These are phyloP conservation scores for Athelia psychrophila DNA, from an alignment of 1,284 basidiomycete genomes.

Conservation along the genomic window DNA sequence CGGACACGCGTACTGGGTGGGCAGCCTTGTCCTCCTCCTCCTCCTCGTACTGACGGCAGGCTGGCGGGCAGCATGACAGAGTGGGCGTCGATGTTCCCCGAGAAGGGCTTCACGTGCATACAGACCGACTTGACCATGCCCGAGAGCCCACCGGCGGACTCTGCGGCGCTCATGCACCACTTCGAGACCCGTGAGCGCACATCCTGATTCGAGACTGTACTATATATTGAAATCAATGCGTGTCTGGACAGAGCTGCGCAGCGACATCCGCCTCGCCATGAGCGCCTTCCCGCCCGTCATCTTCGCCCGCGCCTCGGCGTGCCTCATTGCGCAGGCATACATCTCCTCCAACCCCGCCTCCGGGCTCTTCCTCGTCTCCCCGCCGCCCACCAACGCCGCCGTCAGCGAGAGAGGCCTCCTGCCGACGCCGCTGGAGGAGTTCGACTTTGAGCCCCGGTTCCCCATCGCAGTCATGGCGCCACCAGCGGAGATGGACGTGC, in stretches of 20 bases:
- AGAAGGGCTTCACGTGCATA: constrained; percentile 59
- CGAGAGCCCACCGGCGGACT: constrained; percentile 22
- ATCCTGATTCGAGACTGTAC: no score
- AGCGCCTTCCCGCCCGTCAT: constrained; percentile 66
- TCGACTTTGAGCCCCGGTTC: constrained; percentile 63
- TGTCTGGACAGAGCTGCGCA: constrained; percentile 34
- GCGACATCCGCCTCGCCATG: constrained; percentile 38
- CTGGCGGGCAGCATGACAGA: constrained; percentile 29
- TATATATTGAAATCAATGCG: no score
- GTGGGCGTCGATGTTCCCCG: constrained; percentile 47
- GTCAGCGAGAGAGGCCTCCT: constrained; percentile 27
- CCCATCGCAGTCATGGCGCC: constrained; percentile 53
- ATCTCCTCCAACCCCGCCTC: constrained; percentile 63
- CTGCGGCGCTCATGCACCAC: constrained; percentile 31
- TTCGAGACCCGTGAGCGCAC: constrained; percentile 36
- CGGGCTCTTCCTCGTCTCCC: constrained; percentile 58
- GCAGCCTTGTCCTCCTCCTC: not conserved
- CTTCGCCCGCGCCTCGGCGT: constrained; percentile 47
- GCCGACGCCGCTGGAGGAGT: constrained; percentile 42
- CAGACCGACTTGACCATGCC: constrained; percentile 48
- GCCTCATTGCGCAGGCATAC: constrained; percentile 63
- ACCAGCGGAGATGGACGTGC: constrained; percentile 25
- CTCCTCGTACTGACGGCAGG: constrained; percentile 14
- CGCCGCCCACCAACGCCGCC: constrained; percentile 42
- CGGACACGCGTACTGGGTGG: constrained; percentile 32